phyloP scores from a whole-genome alignment of 768 basidiomycete genomes.

The Lactarius trivialis region DNA sequence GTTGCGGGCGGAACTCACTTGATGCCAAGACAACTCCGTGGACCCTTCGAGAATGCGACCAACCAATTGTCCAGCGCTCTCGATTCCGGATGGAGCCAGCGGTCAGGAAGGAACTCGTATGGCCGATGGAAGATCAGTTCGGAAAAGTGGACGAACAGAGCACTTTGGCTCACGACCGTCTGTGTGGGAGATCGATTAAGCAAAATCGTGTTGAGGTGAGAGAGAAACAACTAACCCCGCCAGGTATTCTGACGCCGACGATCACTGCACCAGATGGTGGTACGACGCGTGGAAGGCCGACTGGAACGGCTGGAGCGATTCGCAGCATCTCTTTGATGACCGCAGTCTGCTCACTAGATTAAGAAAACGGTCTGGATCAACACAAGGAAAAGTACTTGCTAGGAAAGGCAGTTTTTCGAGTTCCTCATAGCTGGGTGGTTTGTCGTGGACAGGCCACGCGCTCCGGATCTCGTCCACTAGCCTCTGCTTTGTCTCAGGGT shows the following conservation, averaged over 20 bases:
- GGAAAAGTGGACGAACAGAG: constrained; percentile 14
- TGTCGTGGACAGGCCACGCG: constrained; percentile 9
- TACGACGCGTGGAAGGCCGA: constrained; percentile 12
- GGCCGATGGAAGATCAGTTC: constrained; percentile 21
- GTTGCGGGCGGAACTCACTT: constrained; percentile 7
- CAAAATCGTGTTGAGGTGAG: too few species aligned
- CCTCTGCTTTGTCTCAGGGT: background rate
- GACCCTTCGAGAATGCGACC: constrained; percentile 23
- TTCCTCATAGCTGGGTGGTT: constrained; percentile 9
- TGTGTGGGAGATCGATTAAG: background rate
- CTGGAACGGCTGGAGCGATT: background rate
- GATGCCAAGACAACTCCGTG: constrained; percentile 23
- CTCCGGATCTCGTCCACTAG: constrained; percentile 4
- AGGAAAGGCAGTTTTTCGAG: constrained; percentile 15
- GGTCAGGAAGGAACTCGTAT: constrained; percentile 19
- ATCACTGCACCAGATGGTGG: constrained; percentile 13
- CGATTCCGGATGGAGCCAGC: constrained; percentile 17
- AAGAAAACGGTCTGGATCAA: background rate
- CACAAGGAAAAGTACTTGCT: constrained; percentile 1
- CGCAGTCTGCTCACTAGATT: constrained; percentile 6
- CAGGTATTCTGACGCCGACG: constrained; percentile 9
- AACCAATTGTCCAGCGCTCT: constrained; percentile 17
- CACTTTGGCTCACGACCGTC: constrained; percentile 15
- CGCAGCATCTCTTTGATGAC: constrained; percentile 17
- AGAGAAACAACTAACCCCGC: constrained; percentile 13